These are phyloP conservation scores for Clitopilus passeckerianus DNA, from an alignment of 768 basidiomycete genomes.

Conservation along the genomic window DNA sequence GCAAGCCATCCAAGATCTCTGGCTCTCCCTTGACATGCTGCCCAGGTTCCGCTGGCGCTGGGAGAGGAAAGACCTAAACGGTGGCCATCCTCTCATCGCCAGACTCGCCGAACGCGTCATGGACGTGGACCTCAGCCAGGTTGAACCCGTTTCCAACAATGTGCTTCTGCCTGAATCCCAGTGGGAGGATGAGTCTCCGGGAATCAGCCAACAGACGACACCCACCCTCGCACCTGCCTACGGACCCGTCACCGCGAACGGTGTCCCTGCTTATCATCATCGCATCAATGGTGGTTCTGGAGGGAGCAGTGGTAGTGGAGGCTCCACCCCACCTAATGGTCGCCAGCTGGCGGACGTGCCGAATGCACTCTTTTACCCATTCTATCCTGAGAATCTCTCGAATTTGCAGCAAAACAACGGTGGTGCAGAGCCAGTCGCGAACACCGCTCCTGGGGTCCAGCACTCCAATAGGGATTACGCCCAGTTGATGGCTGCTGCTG, in stretches of 20 bases:
- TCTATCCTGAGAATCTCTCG: slow-evolving; percentile 54
- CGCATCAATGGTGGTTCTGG: slow-evolving; percentile 23
- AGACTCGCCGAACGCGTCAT: slow-evolving; percentile 80
- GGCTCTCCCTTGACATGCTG: slow-evolving; percentile 84
- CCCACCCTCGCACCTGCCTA: slow-evolving; percentile 31
- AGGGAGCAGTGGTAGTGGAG: slow-evolving; percentile 15
- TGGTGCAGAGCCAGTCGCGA: slow-evolving; percentile 1
- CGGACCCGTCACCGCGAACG: slow-evolving; percentile 17
- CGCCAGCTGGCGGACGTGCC: slow-evolving; percentile 61
- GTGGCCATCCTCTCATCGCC: slow-evolving; percentile 80
- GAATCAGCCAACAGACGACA: slow-evolving; percentile 36
- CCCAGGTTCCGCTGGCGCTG: slow-evolving; percentile 90
- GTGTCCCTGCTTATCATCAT: slow-evolving; percentile 21
- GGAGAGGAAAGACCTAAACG: slow-evolving; percentile 79
- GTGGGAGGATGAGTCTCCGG: slow-evolving; percentile 47
- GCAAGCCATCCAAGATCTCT: slow-evolving; percentile 75
- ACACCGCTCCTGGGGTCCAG: slow-evolving; percentile 10
- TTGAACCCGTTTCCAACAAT: slow-evolving; percentile 39
- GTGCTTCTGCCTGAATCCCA: slow-evolving; percentile 46
- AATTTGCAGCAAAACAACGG: slow-evolving; percentile 2
- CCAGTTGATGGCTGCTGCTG: slow-evolving; percentile 54
- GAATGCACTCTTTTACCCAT: slow-evolving; percentile 69
- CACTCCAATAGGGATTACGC: slow-evolving; percentile 35
- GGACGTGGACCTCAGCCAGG: slow-evolving; percentile 62
- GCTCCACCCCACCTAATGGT: slow-evolving; percentile 33